Evolutionary conservation across 164 flowering plant species (phyloP).

Genomic region (Warburgia ugandensis): DNA sequence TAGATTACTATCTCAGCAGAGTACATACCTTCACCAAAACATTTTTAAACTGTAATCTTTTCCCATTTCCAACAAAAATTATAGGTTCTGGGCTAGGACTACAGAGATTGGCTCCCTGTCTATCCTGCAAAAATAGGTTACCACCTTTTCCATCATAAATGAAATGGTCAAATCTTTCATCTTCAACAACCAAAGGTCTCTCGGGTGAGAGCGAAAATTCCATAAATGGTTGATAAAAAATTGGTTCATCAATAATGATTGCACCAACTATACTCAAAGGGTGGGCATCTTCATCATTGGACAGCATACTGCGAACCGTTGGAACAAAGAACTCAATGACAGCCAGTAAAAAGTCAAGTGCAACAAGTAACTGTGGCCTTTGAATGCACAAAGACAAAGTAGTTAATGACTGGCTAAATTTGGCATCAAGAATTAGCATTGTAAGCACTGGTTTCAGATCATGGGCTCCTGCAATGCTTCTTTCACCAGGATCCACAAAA

Average conservation of each 20-base stretch:
- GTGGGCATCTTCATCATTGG: constrained; percentile 50
- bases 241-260: constrained; percentile 54
- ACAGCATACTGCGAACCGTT: constrained; percentile 38
- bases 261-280: constrained; percentile 42
- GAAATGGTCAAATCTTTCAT: constrained; percentile 68
- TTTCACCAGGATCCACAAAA: constrained; percentile 9
- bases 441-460: constrained; percentile 37
- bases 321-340: constrained; percentile 95
- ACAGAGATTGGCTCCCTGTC: constrained; percentile 46
- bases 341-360: constrained; percentile 93
- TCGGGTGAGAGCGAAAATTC: constrained; percentile 68
- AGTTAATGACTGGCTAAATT: constrained; percentile 46
- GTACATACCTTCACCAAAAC: constrained; percentile 59
- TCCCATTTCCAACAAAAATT: constrained; percentile 79
- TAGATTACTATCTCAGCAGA: not conserved
- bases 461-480: constrained; percentile 9
- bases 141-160: constrained; percentile 91
- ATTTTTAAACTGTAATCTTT: constrained; percentile 73
- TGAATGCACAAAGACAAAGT: constrained; percentile 58
- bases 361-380: constrained; percentile 93
- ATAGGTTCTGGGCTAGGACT: constrained; percentile 54
- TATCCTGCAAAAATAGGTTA: constrained; percentile 50
- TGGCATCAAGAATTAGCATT: constrained; percentile 88
- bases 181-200: constrained; percentile 70
- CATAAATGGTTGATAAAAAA: constrained; percentile 44